Evolutionary conservation across 2,329 filamentous ascomycete genomes (phyloP), one percentile per base, ranked within the genome.

Genomic region (Torrubiella hemipterigena): DNA sequence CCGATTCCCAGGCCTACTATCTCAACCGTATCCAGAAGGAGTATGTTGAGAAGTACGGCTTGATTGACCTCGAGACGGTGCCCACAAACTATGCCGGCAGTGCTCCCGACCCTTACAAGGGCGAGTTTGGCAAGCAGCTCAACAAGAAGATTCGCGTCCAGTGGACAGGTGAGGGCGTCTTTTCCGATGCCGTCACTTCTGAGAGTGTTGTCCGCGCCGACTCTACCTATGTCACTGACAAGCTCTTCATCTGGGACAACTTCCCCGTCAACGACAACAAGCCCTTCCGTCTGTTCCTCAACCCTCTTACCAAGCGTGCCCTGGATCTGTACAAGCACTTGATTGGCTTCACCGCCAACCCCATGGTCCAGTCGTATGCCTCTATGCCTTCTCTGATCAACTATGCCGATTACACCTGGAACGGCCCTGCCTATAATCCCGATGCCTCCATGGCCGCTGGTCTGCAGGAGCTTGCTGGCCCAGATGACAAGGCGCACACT

Each of bases 161-260:
- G 16, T 39, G 38, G 38, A 39, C 38, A 2, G 38, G 38, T 13
- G 38, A 39, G 22, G 38, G 33, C 13, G 33, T 34, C 27, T 37
- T 39, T 17, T 39, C 38, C 6, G 26, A 30, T 30, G 26, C 24
- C 14, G 34, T 38, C 17, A 39, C 38, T 12, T 32, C 31, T 8
- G 35, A 39, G 19, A 35, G 35, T 19, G 38, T 34, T 17, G 21
- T 30, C 5, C 30, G 30, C 6, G 35, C 38, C 11, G 31, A 24
- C 17, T 8, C 33, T 3, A 37, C 27, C n/a, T 38, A 39, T 17
- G 35, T 33, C 20, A 39, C 35, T 9, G 33, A 37, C 30, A 37
- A 39, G 20, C 38, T 39, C 7, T 39, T 33, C 28, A 34, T 39
- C 19, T 39, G 38, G 38, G 38, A 39, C 30, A 39, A 39, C 31